These are phyloP conservation scores for Colletotrichum destructivum DNA, from an alignment of 2,329 filamentous ascomycete species.

Conservation along the genomic window DNA sequence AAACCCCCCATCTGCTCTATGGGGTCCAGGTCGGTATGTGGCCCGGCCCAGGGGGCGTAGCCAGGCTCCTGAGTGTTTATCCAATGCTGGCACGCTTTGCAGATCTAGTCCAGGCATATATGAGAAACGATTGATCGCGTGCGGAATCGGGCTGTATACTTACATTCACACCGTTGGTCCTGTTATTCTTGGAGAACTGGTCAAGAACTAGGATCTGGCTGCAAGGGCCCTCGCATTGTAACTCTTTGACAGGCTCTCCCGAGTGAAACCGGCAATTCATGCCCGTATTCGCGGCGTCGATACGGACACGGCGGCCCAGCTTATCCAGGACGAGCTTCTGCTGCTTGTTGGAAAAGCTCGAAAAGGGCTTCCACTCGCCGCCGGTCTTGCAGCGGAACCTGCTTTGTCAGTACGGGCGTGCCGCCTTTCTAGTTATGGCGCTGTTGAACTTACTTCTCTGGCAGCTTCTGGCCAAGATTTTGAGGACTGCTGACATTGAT, in stretches of 20 bases:
- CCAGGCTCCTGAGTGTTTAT: slow-evolving; percentile 53
- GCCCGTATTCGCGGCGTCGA: slow-evolving; percentile 52
- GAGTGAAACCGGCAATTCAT: slow-evolving; percentile 56
- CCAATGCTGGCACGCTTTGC: slow-evolving; percentile 55
- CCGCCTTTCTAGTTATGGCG: no score
- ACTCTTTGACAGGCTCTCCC: slow-evolving; percentile 45
- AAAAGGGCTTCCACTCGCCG: slow-evolving; percentile 53
- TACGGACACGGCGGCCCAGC: slow-evolving; percentile 19
- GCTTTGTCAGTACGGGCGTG: slow-evolving; percentile 12
- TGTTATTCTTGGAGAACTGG: slow-evolving; percentile 51
- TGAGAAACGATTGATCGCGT: not conserved
- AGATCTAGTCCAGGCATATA: slow-evolving; percentile 47
- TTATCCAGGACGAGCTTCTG: slow-evolving; percentile 47
- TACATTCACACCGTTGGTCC: slow-evolving; percentile 50
- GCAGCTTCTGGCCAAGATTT: slow-evolving; percentile 21
- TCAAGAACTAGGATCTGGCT: slow-evolving; percentile 46
- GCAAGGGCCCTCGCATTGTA: slow-evolving; percentile 52
- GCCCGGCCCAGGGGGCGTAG: slow-evolving; percentile 36
- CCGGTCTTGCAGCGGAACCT: slow-evolving; percentile 55
- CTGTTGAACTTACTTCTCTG: slow-evolving; percentile 23
- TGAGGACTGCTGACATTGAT: slow-evolving; percentile 2
- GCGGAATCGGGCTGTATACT: slow-evolving; percentile 28
- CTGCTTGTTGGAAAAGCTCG: slow-evolving; percentile 53
- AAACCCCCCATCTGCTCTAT: slow-evolving; percentile 25
- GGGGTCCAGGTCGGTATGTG: slow-evolving; percentile 15